phyloP scores from a whole-genome alignment of 2,329 filamentous ascomycete genomes.

The Alternaria brassicicola region DNA sequence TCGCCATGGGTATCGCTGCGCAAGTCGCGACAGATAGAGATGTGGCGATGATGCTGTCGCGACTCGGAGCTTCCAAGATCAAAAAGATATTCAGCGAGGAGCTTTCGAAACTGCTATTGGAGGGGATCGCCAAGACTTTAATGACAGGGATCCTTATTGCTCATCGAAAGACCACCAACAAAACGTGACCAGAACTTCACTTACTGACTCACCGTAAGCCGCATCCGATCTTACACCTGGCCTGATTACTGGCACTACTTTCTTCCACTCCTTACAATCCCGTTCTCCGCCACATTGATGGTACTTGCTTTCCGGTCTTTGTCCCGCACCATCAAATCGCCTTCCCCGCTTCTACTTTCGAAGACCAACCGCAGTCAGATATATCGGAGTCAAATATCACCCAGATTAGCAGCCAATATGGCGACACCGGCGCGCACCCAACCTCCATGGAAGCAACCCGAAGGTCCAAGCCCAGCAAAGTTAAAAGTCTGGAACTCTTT shows the following conservation, averaged over 20 bases:
- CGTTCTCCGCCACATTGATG: slow-evolving; percentile 37
- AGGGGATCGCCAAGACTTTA: slow-evolving; percentile 33
- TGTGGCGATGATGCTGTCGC: slow-evolving; percentile 4
- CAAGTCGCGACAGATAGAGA: not conserved
- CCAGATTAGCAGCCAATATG: slow-evolving; percentile 32
- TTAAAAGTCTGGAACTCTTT: slow-evolving; percentile 83
- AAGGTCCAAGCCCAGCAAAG: slow-evolving; percentile 53
- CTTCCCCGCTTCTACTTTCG: slow-evolving; percentile 28
- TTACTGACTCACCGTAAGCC: slow-evolving; percentile 32
- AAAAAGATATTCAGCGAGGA: slow-evolving; percentile 30
- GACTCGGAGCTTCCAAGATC: slow-evolving; percentile 12
- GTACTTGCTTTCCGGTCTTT: slow-evolving; percentile 35
- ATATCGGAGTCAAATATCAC: slow-evolving; percentile 2
- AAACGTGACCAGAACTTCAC: slow-evolving; percentile 15
- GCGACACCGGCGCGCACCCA: slow-evolving; percentile 46
- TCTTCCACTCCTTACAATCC: slow-evolving; percentile 24
- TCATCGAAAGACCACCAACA: slow-evolving; percentile 14
- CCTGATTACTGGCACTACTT: slow-evolving; percentile 15
- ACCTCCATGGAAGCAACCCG: slow-evolving; percentile 49
- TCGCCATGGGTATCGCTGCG: slow-evolving; percentile 25
- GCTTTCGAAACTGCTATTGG: slow-evolving; percentile 34
- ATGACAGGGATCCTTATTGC: slow-evolving; percentile 20
- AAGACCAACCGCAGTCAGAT: slow-evolving; percentile 20
- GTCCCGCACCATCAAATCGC: slow-evolving; percentile 34
- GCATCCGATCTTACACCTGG: slow-evolving; percentile 18